These are phyloP conservation scores for Poa pratensis DNA, from an alignment of 176 grass and related monocot genomes.

Conservation along the genomic window DNA sequence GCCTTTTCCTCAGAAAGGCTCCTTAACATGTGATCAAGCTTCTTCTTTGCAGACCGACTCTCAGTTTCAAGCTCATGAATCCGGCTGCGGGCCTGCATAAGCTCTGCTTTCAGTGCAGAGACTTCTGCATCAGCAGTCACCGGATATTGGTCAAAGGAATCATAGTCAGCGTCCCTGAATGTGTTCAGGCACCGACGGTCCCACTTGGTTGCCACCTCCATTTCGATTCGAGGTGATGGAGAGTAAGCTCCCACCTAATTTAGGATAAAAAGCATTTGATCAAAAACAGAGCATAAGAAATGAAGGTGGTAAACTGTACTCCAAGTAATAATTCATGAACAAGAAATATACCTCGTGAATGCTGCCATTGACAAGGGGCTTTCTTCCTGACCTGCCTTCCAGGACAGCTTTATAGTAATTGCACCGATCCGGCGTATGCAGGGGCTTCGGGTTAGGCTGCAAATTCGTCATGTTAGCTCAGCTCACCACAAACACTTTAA, in stretches of 20 bases:
- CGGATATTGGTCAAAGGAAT: slow-evolving; percentile 37
- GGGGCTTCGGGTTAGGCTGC: slow-evolving; percentile 61
- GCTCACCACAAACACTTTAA: background rate
- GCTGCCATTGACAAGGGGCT: slow-evolving; percentile 33
- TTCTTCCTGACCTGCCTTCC: slow-evolving; percentile 54
- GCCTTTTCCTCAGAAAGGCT: slow-evolving; percentile 66
- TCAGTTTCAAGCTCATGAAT: slow-evolving; percentile 66
- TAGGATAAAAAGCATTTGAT: slow-evolving; percentile 34
- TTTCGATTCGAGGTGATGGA: slow-evolving; percentile 62
- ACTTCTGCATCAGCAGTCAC: slow-evolving; percentile 45
- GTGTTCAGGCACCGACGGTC: slow-evolving; percentile 48
- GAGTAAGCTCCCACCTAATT: slow-evolving; percentile 65
- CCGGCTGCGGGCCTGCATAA: slow-evolving; percentile 44
- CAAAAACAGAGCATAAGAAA: slow-evolving; percentile 40
- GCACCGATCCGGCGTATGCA: slow-evolving; percentile 54
- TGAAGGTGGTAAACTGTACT: slow-evolving; percentile 18
- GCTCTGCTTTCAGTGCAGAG: slow-evolving; percentile 55
- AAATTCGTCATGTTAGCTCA: slow-evolving; percentile 47
- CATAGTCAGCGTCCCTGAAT: slow-evolving; percentile 25
- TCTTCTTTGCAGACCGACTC: slow-evolving; percentile 56
- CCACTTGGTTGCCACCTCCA: slow-evolving; percentile 88
- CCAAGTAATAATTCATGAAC: slow-evolving; percentile 21
- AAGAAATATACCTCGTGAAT: slow-evolving; percentile 59
- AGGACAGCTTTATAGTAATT: slow-evolving; percentile 57
- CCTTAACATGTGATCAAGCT: slow-evolving; percentile 63